phyloP scores from a whole-genome alignment of 805 yeast genomes.

The Saccharomycopsis javanensis region DNA sequence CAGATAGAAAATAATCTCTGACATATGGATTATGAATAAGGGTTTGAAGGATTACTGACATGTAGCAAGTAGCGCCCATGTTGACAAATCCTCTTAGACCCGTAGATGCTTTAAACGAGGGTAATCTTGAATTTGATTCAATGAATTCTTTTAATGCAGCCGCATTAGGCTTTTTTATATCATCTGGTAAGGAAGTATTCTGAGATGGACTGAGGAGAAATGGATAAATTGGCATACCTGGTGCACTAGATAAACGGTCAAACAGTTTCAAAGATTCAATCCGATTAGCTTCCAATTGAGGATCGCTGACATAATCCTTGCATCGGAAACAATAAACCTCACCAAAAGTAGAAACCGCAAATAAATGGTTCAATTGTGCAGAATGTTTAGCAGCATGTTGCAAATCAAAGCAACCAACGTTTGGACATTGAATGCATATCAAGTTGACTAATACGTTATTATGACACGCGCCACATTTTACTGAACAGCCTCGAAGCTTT shows the following conservation, averaged over 20 bases:
- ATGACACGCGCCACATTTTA: constrained; percentile 44
- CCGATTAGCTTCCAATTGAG: constrained; percentile 45
- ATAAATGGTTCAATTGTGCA: constrained; percentile 38
- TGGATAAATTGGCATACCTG: constrained; percentile 28
- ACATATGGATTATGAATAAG: constrained; percentile 85
- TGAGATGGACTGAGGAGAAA: constrained; percentile 21
- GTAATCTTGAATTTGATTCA: constrained; percentile 29
- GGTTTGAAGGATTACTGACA: constrained; percentile 87
- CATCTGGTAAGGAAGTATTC: constrained; percentile 13
- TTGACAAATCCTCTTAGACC: constrained; percentile 86
- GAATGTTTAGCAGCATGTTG: constrained; percentile 41
- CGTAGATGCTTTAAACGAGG: constrained; percentile 47
- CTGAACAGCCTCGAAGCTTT: constrained; percentile 33
- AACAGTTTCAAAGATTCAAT: constrained; percentile 23
- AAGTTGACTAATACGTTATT: constrained; percentile 31
- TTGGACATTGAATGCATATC: constrained; percentile 72
- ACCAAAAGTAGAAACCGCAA: constrained; percentile 59
- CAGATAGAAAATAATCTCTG: constrained; percentile 66
- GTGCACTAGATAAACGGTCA: constrained; percentile 18
- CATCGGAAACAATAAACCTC: constrained; percentile 74
- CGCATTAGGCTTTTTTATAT: neutral
- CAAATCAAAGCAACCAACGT: constrained; percentile 55
- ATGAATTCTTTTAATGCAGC: constrained; percentile 22
- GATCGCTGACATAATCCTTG: constrained; percentile 57
- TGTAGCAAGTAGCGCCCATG: constrained; percentile 96